These are phyloP conservation scores for Leptographium radiaticola DNA, from an alignment of 2,329 filamentous ascomycete species.

Conservation along the genomic window DNA sequence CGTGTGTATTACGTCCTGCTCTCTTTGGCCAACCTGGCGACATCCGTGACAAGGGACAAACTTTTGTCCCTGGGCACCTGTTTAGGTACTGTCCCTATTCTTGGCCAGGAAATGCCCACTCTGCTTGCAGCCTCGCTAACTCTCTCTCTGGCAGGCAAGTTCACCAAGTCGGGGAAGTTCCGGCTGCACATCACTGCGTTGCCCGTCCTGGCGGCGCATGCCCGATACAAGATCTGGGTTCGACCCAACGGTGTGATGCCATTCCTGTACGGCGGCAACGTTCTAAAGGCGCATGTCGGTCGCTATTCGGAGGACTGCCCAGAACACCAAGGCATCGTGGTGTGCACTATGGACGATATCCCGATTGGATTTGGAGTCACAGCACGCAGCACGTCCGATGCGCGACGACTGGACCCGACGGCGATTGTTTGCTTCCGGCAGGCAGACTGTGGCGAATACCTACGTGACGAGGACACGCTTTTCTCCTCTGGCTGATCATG, in stretches of 20 bases:
- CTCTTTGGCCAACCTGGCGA: constrained; percentile 82
- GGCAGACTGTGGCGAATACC: constrained; percentile 86
- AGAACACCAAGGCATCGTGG: constrained; percentile 82
- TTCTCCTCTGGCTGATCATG: constrained; percentile 28
- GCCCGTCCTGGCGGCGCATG: constrained; percentile 78
- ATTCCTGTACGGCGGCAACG: constrained; percentile 86
- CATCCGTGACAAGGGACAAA: constrained; percentile 67
- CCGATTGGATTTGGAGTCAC: constrained; percentile 91
- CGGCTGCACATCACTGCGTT: constrained; percentile 81
- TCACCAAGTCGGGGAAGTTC: constrained; percentile 95
- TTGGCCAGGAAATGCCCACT: not conserved
- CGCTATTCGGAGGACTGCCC: constrained; percentile 85
- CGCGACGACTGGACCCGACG: constrained; percentile 75
- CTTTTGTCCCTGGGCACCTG: constrained; percentile 83
- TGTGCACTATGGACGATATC: constrained; percentile 84
- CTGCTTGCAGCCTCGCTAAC: not conserved
- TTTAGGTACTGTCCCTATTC: constrained; percentile 35
- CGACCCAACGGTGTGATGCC: constrained; percentile 96
- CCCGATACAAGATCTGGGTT: constrained; percentile 94
- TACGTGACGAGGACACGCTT: constrained; percentile 65
- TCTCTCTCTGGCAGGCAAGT: constrained; percentile 49
- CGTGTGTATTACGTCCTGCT: constrained; percentile 88
- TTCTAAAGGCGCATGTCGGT: constrained; percentile 59
- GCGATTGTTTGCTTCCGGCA: constrained; percentile 83
- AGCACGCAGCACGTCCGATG: constrained; percentile 74